Evolutionary conservation across 2,329 filamentous ascomycete species (phyloP).

Genomic region (Hypoxylon sp.): DNA sequence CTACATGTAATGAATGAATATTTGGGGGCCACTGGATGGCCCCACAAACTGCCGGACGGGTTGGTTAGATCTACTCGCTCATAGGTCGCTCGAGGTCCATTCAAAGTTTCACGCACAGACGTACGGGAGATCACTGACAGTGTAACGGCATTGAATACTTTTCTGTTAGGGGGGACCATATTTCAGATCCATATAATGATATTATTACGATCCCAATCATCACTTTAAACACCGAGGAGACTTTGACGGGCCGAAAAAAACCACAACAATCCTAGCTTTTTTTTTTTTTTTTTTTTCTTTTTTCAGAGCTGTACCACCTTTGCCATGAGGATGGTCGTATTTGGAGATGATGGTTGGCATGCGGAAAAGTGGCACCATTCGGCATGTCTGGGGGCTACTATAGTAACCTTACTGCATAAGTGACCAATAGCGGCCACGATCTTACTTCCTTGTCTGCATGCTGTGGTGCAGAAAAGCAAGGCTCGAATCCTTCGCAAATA

Average conservation of each 20-base stretch:
- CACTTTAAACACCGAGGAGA: conserved; percentile 20
- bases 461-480: conserved; percentile 35
- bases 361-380: conserved; percentile 39
- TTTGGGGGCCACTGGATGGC: conserved; percentile 19
- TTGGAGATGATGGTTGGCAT: conserved; percentile 38
- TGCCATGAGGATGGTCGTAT: conserved; percentile 39
- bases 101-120: conserved; percentile 40
- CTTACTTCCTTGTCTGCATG: conserved; percentile 23
- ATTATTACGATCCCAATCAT: conserved; percentile 19
- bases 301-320: conserved; percentile 27
- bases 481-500: conserved; percentile 40
- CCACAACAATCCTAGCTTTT: conserved; percentile 8
- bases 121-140: conserved; percentile 27
- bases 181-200: conserved; percentile 11
- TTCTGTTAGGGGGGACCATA: conserved; percentile 14
- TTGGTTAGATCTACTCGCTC: conserved; percentile 26
- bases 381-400: conserved; percentile 38
- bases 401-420: conserved; percentile 25
- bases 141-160: conserved; percentile 22
- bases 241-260: conserved; percentile 29
- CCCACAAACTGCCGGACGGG: conserved; percentile 21
- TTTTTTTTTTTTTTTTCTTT: no score
- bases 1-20: background rate
- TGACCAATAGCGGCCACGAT: conserved; percentile 28
- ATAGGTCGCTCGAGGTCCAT: conserved; percentile 24